phyloP scores from a whole-genome alignment of 1,139 yeast species.

The Nadsonia starkeyi-henricii region DNA sequence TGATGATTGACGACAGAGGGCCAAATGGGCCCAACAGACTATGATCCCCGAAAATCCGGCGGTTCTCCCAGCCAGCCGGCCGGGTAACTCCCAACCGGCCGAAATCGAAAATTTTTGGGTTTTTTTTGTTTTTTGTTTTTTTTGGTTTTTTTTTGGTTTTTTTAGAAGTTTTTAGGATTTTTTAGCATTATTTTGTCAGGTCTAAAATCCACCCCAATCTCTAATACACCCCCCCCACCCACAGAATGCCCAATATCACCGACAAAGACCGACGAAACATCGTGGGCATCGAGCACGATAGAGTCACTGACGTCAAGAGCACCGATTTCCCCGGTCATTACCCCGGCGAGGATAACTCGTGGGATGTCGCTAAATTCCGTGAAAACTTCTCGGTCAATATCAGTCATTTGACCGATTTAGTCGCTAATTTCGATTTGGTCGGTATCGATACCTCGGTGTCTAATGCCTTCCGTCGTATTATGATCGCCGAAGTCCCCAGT shows the following conservation, averaged over 20 bases:
- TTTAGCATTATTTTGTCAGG: too few relatives aligned
- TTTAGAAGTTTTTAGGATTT: too few relatives aligned
- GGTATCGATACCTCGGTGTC: slow-evolving; percentile 86
- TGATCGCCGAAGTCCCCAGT: slow-evolving; percentile 92
- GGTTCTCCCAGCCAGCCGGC: too few relatives aligned
- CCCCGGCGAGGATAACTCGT: slow-evolving; percentile 50
- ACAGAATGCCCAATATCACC: background rate
- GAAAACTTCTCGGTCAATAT: slow-evolving; percentile 54
- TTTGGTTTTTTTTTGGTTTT: too few relatives aligned
- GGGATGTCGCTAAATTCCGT: slow-evolving; percentile 78
- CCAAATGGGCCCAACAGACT: too few relatives aligned
- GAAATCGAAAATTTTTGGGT: too few relatives aligned
- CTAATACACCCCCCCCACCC: too few relatives aligned
- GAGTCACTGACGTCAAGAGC: slow-evolving; percentile 71
- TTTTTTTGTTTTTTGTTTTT: too few relatives aligned
- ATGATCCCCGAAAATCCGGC: too few relatives aligned
- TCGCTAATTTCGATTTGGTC: slow-evolving; percentile 75
- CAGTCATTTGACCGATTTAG: slow-evolving; percentile 44
- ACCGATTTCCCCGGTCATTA: slow-evolving; percentile 85
- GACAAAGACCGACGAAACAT: slow-evolving; percentile 30
- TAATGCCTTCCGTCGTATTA: slow-evolving; percentile 91
- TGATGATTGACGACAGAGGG: too few relatives aligned
- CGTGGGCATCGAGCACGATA: slow-evolving; percentile 79
- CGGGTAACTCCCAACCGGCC: too few relatives aligned
- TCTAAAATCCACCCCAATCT: too few relatives aligned